phyloP scores from a whole-genome alignment of 1,139 yeast genomes.

The Pichia sp. region DNA sequence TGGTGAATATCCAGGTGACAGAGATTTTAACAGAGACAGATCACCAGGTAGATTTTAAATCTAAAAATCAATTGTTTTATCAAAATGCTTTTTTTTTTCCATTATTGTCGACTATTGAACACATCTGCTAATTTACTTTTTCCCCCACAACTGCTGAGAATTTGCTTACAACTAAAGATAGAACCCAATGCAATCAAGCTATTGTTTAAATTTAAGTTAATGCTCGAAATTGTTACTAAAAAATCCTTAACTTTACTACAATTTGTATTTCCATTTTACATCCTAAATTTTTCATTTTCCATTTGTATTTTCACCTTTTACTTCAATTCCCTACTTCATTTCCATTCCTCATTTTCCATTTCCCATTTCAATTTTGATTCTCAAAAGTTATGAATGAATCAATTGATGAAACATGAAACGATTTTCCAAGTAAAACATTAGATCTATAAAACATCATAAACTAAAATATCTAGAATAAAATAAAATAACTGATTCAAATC shows the following conservation, averaged over 20 bases:
- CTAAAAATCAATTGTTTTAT: background rate
- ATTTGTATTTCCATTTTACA: background rate
- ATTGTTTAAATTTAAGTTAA: background rate
- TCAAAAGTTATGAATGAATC: background rate
- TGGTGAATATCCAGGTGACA: slow-evolving; percentile 23
- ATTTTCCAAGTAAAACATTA: background rate
- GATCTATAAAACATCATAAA: background rate
- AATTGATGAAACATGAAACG: background rate
- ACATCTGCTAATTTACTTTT: background rate
- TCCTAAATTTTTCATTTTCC: background rate
- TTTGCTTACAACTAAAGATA: background rate
- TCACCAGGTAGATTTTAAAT: slow-evolving; percentile 45
- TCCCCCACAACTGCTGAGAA: background rate
- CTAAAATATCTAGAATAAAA: background rate
- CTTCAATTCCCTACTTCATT: background rate
- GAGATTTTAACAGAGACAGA: slow-evolving; percentile 44
- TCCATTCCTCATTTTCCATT: background rate
- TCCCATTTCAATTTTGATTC: background rate
- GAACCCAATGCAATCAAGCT: background rate
- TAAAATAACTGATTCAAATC: background rate
- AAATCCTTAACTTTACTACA: background rate
- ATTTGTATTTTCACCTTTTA: background rate
- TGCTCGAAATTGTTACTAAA: background rate
- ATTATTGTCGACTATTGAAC: background rate
- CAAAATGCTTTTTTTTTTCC: background rate